These are phyloP conservation scores for Ilyonectria destructans DNA, from an alignment of 2,329 filamentous ascomycete genomes.

Conservation along the genomic window DNA sequence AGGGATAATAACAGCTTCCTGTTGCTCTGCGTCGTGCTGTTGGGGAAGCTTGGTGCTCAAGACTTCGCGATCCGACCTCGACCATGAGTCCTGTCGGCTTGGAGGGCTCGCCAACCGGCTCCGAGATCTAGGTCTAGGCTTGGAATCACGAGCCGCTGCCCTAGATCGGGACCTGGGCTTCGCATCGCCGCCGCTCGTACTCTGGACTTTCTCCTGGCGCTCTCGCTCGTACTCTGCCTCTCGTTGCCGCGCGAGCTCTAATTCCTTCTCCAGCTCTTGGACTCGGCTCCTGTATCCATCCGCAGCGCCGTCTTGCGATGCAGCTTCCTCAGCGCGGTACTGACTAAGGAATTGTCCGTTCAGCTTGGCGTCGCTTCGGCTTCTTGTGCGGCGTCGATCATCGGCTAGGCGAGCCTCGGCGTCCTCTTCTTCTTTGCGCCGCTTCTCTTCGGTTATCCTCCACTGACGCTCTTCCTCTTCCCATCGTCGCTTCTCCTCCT, in stretches of 20 bases:
- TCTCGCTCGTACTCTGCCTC: constrained; percentile 75
- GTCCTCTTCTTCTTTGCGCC: constrained; percentile 81
- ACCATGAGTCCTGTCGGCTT: constrained; percentile 75
- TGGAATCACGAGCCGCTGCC: constrained; percentile 37
- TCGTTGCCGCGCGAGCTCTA: constrained; percentile 74
- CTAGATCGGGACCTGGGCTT: constrained; percentile 45
- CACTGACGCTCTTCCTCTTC: constrained; percentile 84
- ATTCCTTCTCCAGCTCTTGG: constrained; percentile 83
- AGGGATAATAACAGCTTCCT: constrained; percentile 44
- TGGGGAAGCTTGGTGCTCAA: constrained; percentile 69
- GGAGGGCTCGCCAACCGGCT: constrained; percentile 57
- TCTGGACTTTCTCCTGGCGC: constrained; percentile 66
- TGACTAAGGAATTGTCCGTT: constrained; percentile 90
- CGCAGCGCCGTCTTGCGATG: constrained; percentile 50
- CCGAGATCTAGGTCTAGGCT: constrained; percentile 53
- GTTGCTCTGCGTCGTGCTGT: constrained; percentile 54
- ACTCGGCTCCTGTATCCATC: constrained; percentile 77
- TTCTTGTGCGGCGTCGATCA: constrained; percentile 76
- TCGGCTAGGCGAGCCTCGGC: constrained; percentile 77
- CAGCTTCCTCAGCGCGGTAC: constrained; percentile 80
- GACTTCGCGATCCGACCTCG: constrained; percentile 75
- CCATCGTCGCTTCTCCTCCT: constrained; percentile 82
- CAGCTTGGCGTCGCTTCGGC: constrained; percentile 78
- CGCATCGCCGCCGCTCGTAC: constrained; percentile 25
- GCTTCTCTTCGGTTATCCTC: constrained; percentile 82